These are phyloP conservation scores for Exsudoporus frostii DNA, from an alignment of 768 basidiomycete genomes.

Conservation along the genomic window DNA sequence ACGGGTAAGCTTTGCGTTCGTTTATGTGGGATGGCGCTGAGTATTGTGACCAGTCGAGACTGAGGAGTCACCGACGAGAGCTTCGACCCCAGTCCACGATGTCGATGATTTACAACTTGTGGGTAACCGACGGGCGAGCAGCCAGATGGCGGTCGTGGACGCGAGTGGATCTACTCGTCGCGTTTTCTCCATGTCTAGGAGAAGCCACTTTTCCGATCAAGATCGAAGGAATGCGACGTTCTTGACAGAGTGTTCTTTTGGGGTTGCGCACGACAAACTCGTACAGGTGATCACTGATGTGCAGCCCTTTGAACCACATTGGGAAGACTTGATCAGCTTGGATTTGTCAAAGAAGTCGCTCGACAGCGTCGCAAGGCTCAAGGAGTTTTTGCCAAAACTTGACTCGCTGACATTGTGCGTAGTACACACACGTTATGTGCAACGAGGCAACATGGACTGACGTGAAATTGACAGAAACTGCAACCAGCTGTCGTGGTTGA, in stretches of 20 bases:
- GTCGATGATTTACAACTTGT: slow-evolving; percentile 48
- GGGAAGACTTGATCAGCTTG: slow-evolving; percentile 77
- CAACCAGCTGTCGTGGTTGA: slow-evolving; percentile 77
- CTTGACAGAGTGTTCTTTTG: slow-evolving; percentile 96
- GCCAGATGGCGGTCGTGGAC: slow-evolving; percentile 23
- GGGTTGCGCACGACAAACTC: slow-evolving; percentile 85
- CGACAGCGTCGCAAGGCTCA: slow-evolving; percentile 67
- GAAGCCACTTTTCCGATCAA: slow-evolving; percentile 35
- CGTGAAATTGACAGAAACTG: slow-evolving; percentile 48
- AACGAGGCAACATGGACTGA: slow-evolving; percentile 12
- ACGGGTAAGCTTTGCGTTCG: slow-evolving; percentile 51
- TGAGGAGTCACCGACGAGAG: slow-evolving; percentile 57
- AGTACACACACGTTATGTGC: slow-evolving; percentile 1
- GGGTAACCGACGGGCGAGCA: slow-evolving; percentile 39
- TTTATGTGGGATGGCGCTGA: slow-evolving; percentile 4
- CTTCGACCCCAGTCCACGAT: slow-evolving; percentile 43
- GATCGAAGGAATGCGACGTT: slow-evolving; percentile 56
- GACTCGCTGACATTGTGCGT: slow-evolving; percentile 76
- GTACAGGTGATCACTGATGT: slow-evolving; percentile 93
- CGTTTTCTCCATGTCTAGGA: slow-evolving; percentile 44
- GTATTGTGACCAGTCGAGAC: slow-evolving; percentile 25
- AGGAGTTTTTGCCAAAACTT: slow-evolving; percentile 86
- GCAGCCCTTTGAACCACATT: slow-evolving; percentile 91
- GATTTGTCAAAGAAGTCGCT: slow-evolving; percentile 62
- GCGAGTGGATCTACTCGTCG: slow-evolving; percentile 34